These are phyloP conservation scores for Aureobasidium musti DNA, from an alignment of 2,329 filamentous ascomycete species.

Conservation along the genomic window DNA sequence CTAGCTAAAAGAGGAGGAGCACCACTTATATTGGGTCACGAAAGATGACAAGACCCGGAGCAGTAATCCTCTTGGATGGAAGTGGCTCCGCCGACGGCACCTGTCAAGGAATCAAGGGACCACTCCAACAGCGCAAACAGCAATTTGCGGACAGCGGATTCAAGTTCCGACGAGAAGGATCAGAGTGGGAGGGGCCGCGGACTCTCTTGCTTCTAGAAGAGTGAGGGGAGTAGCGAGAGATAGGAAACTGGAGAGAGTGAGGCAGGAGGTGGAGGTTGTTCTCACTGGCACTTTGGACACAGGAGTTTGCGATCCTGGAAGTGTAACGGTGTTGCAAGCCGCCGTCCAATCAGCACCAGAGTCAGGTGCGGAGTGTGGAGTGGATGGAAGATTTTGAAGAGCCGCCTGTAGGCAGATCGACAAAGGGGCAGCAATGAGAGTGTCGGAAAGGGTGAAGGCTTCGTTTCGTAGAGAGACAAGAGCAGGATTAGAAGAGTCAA, in stretches of 20 bases:
- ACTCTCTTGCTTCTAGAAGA: conserved; percentile 9
- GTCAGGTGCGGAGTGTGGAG: conserved; percentile 4
- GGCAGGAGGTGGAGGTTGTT: background rate
- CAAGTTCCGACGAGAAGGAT: conserved; percentile 7
- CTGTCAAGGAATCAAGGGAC: conserved; percentile 4
- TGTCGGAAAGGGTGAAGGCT: background rate
- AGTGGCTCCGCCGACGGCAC: background rate
- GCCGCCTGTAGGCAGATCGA: background rate
- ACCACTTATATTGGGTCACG: conserved; percentile 14
- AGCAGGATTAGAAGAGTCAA: background rate
- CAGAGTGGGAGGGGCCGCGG: conserved; percentile 6
- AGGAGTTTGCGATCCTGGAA: conserved; percentile 24
- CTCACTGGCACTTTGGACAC: conserved; percentile 4
- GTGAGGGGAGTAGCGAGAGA: conserved; percentile 1
- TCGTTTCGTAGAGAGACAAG: background rate
- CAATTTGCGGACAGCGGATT: conserved; percentile 18
- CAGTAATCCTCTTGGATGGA: background rate
- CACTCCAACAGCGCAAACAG: background rate
- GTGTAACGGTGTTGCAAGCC: conserved; percentile 20
- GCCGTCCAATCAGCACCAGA: conserved; percentile 17
- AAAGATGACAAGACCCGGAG: background rate
- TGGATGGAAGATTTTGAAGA: conserved; percentile 8
- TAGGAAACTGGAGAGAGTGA: background rate
- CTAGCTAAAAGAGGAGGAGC: conserved; percentile 16
- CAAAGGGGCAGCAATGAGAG: background rate